These are phyloP conservation scores for Fagus crenata DNA, from an alignment of 306 rosid genomes.

Conservation along the genomic window DNA sequence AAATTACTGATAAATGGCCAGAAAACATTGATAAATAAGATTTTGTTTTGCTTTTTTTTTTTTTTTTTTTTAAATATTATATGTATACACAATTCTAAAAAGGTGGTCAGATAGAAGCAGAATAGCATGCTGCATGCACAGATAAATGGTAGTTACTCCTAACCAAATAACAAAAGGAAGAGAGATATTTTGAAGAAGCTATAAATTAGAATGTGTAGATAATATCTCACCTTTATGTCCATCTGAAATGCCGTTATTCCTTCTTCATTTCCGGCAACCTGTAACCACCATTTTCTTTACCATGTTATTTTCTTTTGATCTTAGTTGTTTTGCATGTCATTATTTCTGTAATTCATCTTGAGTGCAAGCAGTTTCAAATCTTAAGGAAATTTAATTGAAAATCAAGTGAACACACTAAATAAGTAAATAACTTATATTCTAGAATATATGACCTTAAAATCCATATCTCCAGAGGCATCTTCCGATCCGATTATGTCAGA, in stretches of 20 bases:
- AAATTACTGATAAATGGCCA: neutral
- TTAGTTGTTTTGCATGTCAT: constrained; percentile 13
- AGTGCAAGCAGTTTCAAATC: constrained; percentile 1
- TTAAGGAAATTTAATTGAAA: constrained; percentile 13
- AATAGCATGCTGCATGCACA: constrained; percentile 2
- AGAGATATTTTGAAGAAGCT: constrained; percentile 25
- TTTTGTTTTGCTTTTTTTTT: neutral
- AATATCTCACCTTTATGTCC: constrained; percentile 84
- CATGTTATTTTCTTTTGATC: neutral
- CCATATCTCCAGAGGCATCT: constrained; percentile 99
- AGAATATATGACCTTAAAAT: constrained; percentile 72
- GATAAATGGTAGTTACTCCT: constrained; percentile 8
- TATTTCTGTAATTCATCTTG: constrained; percentile 6
- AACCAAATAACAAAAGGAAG: constrained; percentile 19
- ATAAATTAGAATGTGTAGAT: constrained; percentile 7
- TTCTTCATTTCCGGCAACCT: constrained; percentile 96
- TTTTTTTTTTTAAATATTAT: no score
- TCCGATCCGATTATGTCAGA: constrained; percentile 97
- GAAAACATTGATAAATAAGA: neutral
- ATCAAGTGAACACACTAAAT: constrained; percentile 22
- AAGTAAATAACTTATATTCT: constrained; percentile 19
- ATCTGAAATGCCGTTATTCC: constrained; percentile 97
- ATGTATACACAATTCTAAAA: constrained; percentile 2
- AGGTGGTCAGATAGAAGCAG: constrained; percentile 15
- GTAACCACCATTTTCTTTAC: constrained; percentile 37